These are phyloP conservation scores for Hypsizygus marmoreus DNA, from an alignment of 768 basidiomycete genomes.

Conservation along the genomic window DNA sequence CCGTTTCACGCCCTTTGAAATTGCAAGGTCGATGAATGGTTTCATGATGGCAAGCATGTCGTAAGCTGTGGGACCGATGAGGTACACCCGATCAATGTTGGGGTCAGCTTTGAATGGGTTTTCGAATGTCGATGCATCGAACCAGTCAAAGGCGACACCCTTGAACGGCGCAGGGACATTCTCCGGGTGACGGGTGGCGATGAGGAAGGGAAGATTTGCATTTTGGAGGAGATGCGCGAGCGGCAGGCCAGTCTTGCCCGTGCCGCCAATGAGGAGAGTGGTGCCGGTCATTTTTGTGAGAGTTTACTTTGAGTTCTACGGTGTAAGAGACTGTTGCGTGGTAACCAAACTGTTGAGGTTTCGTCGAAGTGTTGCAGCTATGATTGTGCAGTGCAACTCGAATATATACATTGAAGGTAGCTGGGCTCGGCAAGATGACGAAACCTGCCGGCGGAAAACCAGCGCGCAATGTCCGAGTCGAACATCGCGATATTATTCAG, in stretches of 20 bases:
- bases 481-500: too few species aligned
- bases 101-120: conserved; percentile 32
- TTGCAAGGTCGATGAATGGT: conserved; percentile 34
- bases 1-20: conserved; percentile 32
- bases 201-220: conserved; percentile 25
- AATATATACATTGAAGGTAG: too few species aligned
- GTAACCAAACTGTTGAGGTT: too few species aligned
- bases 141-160: conserved; percentile 38
- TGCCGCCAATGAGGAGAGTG: conserved; percentile 37
- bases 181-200: conserved; percentile 32
- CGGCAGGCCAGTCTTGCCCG: conserved; percentile 31
- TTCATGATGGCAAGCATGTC: conserved; percentile 24
- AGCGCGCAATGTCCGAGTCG: too few species aligned
- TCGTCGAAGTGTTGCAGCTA: too few species aligned
- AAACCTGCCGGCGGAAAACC: too few species aligned
- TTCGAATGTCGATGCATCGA: conserved; percentile 30
- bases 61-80: conserved; percentile 25
- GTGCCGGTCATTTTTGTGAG: too few species aligned
- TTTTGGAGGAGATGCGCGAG: conserved; percentile 28
- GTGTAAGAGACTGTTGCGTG: too few species aligned
- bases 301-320: too few species aligned
- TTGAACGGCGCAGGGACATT: conserved; percentile 24
- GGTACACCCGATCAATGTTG: conserved; percentile 27
- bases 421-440: too few species aligned
- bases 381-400: too few species aligned